Conservation (phyloP, 225 moss, liverwort and hornwort genomes). For the Straminergon stramineum region DNA sequence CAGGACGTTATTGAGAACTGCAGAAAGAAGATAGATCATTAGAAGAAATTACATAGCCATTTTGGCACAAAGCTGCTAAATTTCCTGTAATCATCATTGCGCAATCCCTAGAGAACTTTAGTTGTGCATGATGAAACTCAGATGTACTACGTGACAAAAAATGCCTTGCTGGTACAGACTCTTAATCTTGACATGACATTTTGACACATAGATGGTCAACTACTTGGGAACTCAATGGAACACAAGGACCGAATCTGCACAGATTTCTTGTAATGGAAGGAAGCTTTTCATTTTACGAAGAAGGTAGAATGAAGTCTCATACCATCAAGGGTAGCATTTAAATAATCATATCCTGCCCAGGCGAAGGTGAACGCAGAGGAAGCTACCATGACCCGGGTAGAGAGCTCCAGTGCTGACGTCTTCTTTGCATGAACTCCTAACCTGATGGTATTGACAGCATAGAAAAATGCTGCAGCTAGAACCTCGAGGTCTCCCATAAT, state of each 20-base stretch:
- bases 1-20: not conserved
- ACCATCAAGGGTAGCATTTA: slow-evolving; percentile 30
- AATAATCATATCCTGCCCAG: slow-evolving; percentile 37
- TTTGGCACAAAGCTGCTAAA: not conserved
- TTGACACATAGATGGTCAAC: not conserved
- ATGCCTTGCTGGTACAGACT: not conserved
- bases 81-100: not conserved
- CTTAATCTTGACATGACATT: not conserved
- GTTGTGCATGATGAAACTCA: too few species aligned
- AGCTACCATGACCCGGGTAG: slow-evolving; percentile 41
- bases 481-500: slow-evolving; percentile 34
- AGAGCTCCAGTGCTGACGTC: slow-evolving; percentile 34
- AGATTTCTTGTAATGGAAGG: not conserved
- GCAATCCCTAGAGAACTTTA: not conserved
- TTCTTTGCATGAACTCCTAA: slow-evolving; percentile 41
- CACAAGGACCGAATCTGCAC: not conserved
- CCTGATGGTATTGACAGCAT: slow-evolving; percentile 39
- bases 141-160: not conserved
- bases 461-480: slow-evolving; percentile 37
- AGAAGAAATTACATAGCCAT: not conserved
- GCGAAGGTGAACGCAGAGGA: slow-evolving; percentile 25
- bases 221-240: not conserved
- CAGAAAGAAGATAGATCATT: not conserved
- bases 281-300: not conserved
- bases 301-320: not conserved